Evolutionary conservation across 2,329 filamentous ascomycete species (phyloP).

Genomic region (Myotisia sp.): DNA sequence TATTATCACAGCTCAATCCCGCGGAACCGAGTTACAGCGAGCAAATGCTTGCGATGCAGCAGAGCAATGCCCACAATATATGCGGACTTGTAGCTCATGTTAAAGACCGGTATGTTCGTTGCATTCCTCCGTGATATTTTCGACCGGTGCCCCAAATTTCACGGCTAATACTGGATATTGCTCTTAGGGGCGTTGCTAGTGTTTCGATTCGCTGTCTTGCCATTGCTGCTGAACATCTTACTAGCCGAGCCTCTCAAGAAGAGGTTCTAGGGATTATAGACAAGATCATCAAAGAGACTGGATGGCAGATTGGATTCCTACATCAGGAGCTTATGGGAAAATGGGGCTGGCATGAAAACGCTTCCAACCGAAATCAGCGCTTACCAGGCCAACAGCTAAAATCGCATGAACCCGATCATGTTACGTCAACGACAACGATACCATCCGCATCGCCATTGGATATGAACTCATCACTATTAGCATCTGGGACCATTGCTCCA

Average conservation of each 20-base stretch:
- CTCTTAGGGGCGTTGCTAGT: slow-evolving; percentile 51
- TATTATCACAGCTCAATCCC: slow-evolving; percentile 69
- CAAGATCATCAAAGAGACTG: slow-evolving; percentile 59
- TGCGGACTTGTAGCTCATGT: slow-evolving; percentile 81
- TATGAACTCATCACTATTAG: slow-evolving; percentile 11
- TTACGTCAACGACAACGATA: slow-evolving; percentile 2
- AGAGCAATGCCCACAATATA: slow-evolving; percentile 66
- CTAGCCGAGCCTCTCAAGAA: slow-evolving; percentile 55
- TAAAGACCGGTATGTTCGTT: slow-evolving; percentile 47
- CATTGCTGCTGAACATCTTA: slow-evolving; percentile 61
- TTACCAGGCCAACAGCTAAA: slow-evolving; percentile 21
- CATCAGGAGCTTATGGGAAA: slow-evolving; percentile 56
- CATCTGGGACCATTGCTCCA: slow-evolving; percentile 15
- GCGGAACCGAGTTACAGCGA: slow-evolving; percentile 43
- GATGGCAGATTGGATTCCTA: slow-evolving; percentile 63
- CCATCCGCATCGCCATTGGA: slow-evolving; percentile 6
- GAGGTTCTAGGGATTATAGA: slow-evolving; percentile 67
- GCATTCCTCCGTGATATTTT: not conserved
- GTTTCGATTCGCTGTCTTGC: slow-evolving; percentile 67
- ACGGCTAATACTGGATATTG: not conserved
- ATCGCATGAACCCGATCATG: slow-evolving; percentile 14
- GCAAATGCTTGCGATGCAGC: slow-evolving; percentile 56
- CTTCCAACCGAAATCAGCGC: not conserved
- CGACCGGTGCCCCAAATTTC: not conserved
- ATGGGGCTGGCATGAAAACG: slow-evolving; percentile 56